Evolutionary conservation across 192 early-diverging fungal genomes (phyloP), one percentile per base, ranked within the genome.

Genomic region (Coemansia sp.): DNA sequence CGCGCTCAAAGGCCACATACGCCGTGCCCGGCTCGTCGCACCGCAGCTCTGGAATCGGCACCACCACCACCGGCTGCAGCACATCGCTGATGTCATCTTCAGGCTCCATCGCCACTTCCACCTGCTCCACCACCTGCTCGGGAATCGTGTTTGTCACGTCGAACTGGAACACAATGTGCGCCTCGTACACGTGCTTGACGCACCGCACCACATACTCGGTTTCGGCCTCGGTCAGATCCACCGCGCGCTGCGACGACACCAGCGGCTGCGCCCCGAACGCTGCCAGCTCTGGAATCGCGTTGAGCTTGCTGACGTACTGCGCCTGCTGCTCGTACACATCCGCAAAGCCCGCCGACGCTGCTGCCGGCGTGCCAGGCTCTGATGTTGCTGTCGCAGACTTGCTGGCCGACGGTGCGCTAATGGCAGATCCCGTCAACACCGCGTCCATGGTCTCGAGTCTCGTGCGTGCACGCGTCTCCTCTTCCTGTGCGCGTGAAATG

Each of bases 141-240:
- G 94, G 90, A 32, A 99, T 85, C 7, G 97, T 99, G 82, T 99
- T 99, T 57, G 82, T 88, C 70, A 93, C 89, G 60, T 93, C 88
- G 74, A 98, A 98, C 88, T 99, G 94, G 84, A 98, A 96, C 10
- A 99, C 92, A 61, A 99, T 63, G 59, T 97, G 93, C 23, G 85
- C 76, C 50, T 83, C 76, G 70, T 93, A 99, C n/a, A 96, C 85
- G 62, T 99, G 97, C 78, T 98, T 98, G 57, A 95, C 74, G 64
- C 91, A 94, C 19, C 83, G 78, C 54, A 99, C 94, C 24, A 89
- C 88, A 80, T 99, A 99, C 75, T 99, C 97, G 11, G 93, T 95
- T 75, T 98, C 97, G 11, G 87, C 83, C 69, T 99, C 97, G 16
- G 95, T 97, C 20, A 98, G 81, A 57, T 87, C 87, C 18, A 88